Conservation (phyloP, 1,284 basidiomycete genomes). For the Tylopilus sp. region DNA sequence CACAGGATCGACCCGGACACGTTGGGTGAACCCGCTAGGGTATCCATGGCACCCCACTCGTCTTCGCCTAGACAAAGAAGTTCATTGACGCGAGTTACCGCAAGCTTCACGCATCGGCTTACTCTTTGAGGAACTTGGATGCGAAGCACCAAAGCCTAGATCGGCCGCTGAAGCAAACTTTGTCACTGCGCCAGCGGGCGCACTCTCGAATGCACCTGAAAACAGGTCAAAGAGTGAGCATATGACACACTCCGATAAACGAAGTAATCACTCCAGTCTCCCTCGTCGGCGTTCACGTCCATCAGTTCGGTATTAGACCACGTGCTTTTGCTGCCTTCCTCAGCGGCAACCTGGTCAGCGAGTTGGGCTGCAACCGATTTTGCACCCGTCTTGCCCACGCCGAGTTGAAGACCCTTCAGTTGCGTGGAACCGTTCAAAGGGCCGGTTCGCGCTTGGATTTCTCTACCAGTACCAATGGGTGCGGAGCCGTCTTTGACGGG, state of each 20-base stretch:
- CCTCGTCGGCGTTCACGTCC: conserved; percentile 85
- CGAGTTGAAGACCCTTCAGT: conserved; percentile 67
- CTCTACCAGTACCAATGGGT: conserved; percentile 11
- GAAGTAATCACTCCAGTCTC: conserved; percentile 75
- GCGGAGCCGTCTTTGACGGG: conserved; percentile 14
- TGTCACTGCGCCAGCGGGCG: conserved; percentile 38
- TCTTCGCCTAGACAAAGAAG: conserved; percentile 6
- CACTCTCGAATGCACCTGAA: conserved; percentile 78
- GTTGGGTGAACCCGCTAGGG: conserved; percentile 3
- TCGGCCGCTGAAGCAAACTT: conserved; percentile 23
- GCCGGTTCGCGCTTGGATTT: conserved; percentile 13
- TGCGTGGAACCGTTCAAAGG: conserved; percentile 17
- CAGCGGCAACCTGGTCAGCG: conserved; percentile 53
- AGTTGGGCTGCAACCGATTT: conserved; percentile 47
- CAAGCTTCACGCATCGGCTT: neutral
- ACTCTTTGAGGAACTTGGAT: conserved; percentile 18
- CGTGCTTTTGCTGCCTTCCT: conserved; percentile 45
- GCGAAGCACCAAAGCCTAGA: conserved; percentile 21
- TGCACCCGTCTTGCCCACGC: conserved; percentile 46
- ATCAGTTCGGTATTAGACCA: conserved; percentile 80
- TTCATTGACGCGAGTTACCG: neutral
- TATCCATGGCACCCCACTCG: conserved; percentile 26
- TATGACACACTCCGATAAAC: neutral
- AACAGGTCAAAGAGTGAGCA: conserved; percentile 1
- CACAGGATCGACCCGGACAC: conserved; percentile 10